Percentiles rank a stretch among this genome's conserved stretches.
phyloP scores from a whole-genome alignment of 306 rosid species.

The Quercus engelmannii region DNA sequence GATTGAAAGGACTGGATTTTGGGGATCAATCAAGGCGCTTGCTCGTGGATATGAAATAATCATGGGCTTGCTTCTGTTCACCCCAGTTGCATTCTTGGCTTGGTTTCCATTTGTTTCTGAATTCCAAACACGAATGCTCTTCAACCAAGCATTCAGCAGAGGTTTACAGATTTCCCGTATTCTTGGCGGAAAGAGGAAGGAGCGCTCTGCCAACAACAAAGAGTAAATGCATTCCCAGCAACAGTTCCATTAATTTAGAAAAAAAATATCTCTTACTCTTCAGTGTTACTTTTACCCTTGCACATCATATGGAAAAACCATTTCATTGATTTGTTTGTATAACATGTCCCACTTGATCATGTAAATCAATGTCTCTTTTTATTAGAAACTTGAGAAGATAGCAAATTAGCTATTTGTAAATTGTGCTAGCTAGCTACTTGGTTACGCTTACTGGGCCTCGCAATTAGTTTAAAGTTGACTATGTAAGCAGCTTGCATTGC shows the following conservation, averaged over 20 bases:
- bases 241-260: neutral
- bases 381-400: neutral
- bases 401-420: neutral
- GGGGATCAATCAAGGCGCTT: conserved; percentile 74
- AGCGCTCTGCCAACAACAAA: conserved; percentile 55
- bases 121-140: conserved; percentile 90
- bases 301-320: neutral
- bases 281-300: neutral
- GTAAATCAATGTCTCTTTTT: neutral
- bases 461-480: too few species aligned
- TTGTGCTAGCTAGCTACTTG: conserved; percentile 1
- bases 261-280: neutral
- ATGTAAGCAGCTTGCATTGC: too few species aligned
- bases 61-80: conserved; percentile 85
- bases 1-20: conserved; percentile 39
- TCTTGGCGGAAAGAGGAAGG: conserved; percentile 78
- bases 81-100: conserved; percentile 92
- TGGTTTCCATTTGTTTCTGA: conserved; percentile 98
- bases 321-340: neutral
- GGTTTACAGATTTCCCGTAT: conserved; percentile 94
- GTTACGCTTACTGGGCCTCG: neutral
- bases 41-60: conserved; percentile 81
- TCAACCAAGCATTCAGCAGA: conserved; percentile 98
- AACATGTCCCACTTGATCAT: neutral
- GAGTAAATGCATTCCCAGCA: conserved; percentile 40